Evolutionary conservation across 768 basidiomycete species (phyloP), one percentile per base, ranked within the genome.

Genomic region (Boletus sp.): DNA sequence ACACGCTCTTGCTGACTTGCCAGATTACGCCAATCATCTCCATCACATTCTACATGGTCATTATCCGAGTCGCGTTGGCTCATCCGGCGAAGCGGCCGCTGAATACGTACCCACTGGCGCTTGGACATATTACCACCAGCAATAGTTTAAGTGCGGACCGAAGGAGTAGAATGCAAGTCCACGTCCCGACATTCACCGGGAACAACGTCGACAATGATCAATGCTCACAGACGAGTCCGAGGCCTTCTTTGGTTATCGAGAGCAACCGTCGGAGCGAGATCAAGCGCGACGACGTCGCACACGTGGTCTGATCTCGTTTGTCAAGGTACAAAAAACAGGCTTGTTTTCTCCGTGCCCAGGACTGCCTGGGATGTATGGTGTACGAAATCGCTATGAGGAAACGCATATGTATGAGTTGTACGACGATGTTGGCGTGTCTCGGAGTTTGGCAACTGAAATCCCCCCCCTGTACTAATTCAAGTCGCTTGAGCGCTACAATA

Each of bases 41-140:
- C 33, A 55, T 61, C 47, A 60, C 54, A 7, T 60, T 60, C 34
- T 60, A 61, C 40, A 60, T 60, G 59, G 59, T 61, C 35, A 60
- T 60, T 17, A 41, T 60, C 13, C 58, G 59, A 2, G 53, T 60
- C 44, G 53, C 50, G 8, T 38, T 55, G 25, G 23, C 39, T 5
- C 32, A 23, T 15, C 29, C 17, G 9, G 34, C 33, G 21, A 30
- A 13, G 17, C 34, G n/a, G 10, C 2, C 4, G 4, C 2, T 1
- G 33, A 17, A 15, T n/a, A 5, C 7, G 6, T 23, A 11, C 17
- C 17, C 9, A 8, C 0, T n/a, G n/a, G n/a, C n/a, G n/a, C n/a
- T 32, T 1, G 14, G 13, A n/a, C 17, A 29, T 1, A 30, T 29
- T 1, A 23, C 35, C 1, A 4, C 29, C 17, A 8, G 3, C 1